Evolutionary conservation across 495 filamentous ascomycete genomes (phyloP), one percentile per base, ranked within the genome.

Genomic region (Bacidia gigantensis): DNA sequence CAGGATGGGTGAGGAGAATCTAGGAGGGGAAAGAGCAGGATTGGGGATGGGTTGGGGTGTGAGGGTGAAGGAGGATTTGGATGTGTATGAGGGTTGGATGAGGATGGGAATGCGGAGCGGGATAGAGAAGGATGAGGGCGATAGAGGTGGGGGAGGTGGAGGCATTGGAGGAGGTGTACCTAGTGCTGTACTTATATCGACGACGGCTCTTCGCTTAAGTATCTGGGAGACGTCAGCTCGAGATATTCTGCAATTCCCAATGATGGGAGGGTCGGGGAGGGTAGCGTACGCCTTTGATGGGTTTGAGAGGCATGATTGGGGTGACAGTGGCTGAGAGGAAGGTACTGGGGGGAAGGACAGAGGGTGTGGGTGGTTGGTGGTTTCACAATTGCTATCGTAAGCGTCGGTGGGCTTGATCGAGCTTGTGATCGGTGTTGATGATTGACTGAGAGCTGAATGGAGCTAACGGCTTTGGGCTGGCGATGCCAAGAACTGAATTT

Each of bases 171-270:
- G 11, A 14, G n/a, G 47, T 81, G 72, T 69, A 83, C 86, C 86
- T 59, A 83, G 71, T 57, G 83, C 78, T 60, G 84, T 79, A 60
- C 81, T 82, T 66, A 90, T 73, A 69, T 90, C 86, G 57, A 89
- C 73, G 63, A 90, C 83, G 46, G 88, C 71, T 66, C 71, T 72
- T 61, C 79, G 71, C 62, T 81, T 79, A 70, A 89, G 79, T 76
- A 83, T 87, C 83, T 83, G 64, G 55, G 5, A 29, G 32, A 35
- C 9, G 10, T 3, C 1, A 7, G 23, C 17, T 17, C 26, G 24
- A 17, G 11, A 14, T 11, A n/a, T 11, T 3, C 26, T 7, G 32
- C 1, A 38, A 17, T 18, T 7, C 20, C 9, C 9, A 2, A n/a
- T 5, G 24, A 17, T 50, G 1, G 25, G 26, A n/a, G 12, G 23